Percentiles rank a stretch among this genome's conserved stretches.
Conservation (phyloP, 257 asterid genomes). For the Osmanthus fragrans region DNA sequence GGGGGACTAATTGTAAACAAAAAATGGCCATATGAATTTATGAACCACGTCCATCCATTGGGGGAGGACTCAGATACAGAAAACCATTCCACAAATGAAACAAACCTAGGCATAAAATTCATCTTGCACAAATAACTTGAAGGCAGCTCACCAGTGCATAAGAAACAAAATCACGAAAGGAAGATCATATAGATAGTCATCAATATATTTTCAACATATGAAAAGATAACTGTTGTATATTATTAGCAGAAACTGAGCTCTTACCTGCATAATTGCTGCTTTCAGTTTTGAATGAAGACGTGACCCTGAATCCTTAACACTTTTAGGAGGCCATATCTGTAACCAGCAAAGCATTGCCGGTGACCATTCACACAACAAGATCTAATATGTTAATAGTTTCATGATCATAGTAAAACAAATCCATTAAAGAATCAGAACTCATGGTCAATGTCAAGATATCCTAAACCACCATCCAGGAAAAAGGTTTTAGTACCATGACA, state of each 20-base stretch:
- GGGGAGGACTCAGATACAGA: not conserved
- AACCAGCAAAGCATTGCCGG: slow-evolving; percentile 17
- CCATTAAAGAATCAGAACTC: not conserved
- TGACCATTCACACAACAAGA: slow-evolving; percentile 13
- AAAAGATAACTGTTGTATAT: not conserved
- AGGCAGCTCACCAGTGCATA: not conserved
- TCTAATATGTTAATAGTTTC: not conserved
- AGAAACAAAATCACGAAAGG: not conserved
- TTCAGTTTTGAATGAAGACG: slow-evolving; percentile 77
- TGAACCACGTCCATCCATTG: not conserved
- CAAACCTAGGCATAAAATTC: not conserved
- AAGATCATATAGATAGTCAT: not conserved
- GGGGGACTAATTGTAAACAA: not conserved
- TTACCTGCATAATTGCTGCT: slow-evolving; percentile 88
- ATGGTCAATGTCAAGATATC: not conserved
- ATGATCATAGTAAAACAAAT: slow-evolving; percentile 6
- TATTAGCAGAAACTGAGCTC: slow-evolving; percentile 11
- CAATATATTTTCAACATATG: not conserved
- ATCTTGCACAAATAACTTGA: not conserved
- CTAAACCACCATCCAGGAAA: not conserved
- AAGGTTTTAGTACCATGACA: not conserved
- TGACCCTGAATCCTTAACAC: slow-evolving; percentile 88
- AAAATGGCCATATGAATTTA: not conserved
- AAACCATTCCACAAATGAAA: not conserved
- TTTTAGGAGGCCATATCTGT: slow-evolving; percentile 99